Evolutionary conservation across 495 filamentous ascomycete species (phyloP), one percentile per base, ranked within the genome.

Genomic region (Trichocladium uniseriatum): DNA sequence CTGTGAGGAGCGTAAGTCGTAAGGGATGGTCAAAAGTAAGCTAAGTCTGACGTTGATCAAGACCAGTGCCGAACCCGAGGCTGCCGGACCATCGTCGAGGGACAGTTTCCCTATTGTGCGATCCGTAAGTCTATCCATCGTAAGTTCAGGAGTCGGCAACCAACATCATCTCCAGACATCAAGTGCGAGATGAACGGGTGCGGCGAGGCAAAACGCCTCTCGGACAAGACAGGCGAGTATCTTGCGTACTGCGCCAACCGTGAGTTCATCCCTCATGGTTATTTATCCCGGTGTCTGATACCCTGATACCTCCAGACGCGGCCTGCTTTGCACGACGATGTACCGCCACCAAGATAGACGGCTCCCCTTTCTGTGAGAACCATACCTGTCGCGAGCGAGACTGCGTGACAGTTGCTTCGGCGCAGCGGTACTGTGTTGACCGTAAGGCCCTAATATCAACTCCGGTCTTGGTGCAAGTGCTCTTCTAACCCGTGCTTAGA

Each of bases 321-420:
- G 54, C 42, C 29, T 69, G 66, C 48, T 40, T 56, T 1, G 51
- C 39, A 6, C 19, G 31, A 9, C 45, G 41, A 3, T 69, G 66
- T 27, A 27, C 15, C 1, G 40, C 46, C 10, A 40, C 43, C 18
- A 65, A 61, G 51, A 6, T 31, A 0, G 41, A 52, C 0, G 42
- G 43, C 3, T 64, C 59, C 0, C 10, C 28, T 0, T 57, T 58
- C n/a, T 69, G 66, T 15, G 35, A 41, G 0, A 45, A 34, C 1
- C 64, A 69, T 29, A 64, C 62, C 0, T 69, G 64, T 45, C 44
- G 18, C 2, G 56, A 58, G 27, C 54, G 64, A 35, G 45, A 42
- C 2, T 69, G 66, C 37, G 48, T 35, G 2, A 55, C 47, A 20
- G 55, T 56, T 14, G 45, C 56, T 13, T 42, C 49, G 0, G 15